phyloP scores from a whole-genome alignment of 257 asterid genomes.

The Gentiana straminea region DNA sequence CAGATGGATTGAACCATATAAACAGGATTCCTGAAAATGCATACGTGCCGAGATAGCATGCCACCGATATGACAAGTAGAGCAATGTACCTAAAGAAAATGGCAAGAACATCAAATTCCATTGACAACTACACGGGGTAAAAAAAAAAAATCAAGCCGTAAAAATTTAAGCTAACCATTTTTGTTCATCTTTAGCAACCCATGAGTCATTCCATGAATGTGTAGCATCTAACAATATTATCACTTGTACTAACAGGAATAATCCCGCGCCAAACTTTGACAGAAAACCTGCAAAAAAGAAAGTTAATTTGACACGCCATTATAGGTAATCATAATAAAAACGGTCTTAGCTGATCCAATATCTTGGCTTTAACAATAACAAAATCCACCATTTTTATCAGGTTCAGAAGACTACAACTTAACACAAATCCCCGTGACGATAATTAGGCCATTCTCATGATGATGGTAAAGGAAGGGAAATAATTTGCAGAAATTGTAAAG shows the following conservation, averaged over 20 bases:
- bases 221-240: constrained; percentile 74
- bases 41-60: constrained; percentile 70
- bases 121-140: background rate
- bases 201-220: constrained; percentile 93
- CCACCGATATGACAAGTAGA: constrained; percentile 61
- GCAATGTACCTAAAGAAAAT: constrained; percentile 63
- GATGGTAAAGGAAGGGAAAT: background rate
- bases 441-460: background rate
- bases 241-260: constrained; percentile 84
- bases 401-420: too few relatives aligned
- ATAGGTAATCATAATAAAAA: too few relatives aligned
- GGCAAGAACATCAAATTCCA: constrained; percentile 13
- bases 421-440: background rate
- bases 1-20: constrained; percentile 98
- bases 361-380: background rate
- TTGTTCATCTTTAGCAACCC: constrained; percentile 95
- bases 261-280: constrained; percentile 94
- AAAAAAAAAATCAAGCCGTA: background rate
- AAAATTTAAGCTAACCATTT: constrained; percentile 54
- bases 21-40: constrained; percentile 63
- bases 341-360: background rate
- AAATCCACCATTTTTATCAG: background rate
- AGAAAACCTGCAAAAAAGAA: constrained; percentile 44
- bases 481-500: background rate
- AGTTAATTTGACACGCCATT: too few relatives aligned